These are phyloP conservation scores for Mediolabrus comicus DNA, from an alignment of 108 stramenopile species.

Conservation along the genomic window DNA sequence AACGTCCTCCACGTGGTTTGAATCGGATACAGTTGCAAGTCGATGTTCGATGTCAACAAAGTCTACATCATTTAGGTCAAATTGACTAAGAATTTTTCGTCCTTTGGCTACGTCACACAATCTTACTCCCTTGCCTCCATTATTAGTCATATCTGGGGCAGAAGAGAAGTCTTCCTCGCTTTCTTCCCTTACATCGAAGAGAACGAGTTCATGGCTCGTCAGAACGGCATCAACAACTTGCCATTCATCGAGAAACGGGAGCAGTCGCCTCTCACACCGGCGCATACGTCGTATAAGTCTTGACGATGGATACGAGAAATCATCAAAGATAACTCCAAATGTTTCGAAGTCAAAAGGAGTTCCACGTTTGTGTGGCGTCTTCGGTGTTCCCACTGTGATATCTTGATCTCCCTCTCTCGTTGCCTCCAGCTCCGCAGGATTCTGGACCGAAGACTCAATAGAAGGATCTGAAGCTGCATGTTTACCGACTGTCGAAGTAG, in stretches of 20 bases:
- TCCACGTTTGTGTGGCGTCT: neutral
- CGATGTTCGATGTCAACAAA: constrained; percentile 60
- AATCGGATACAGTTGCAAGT: constrained; percentile 12
- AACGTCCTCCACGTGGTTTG: constrained; percentile 6
- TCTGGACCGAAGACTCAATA: neutral
- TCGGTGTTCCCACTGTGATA: neutral
- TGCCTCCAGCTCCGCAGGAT: neutral
- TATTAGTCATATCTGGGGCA: constrained; percentile 20
- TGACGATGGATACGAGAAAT: constrained; percentile 63
- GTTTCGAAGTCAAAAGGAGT: constrained; percentile 1
- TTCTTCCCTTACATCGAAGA: constrained; percentile 51
- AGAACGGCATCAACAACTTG: constrained; percentile 76
- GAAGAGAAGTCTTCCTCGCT: neutral
- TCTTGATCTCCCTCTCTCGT: neutral
- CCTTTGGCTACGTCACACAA: constrained; percentile 71
- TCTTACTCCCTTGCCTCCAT: constrained; percentile 79
- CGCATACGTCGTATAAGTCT: constrained; percentile 81
- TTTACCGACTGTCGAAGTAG: neutral
- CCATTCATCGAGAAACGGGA: constrained; percentile 76
- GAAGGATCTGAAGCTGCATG: neutral
- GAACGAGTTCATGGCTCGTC: constrained; percentile 79
- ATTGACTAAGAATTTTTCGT: constrained; percentile 68
- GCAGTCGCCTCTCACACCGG: constrained; percentile 71
- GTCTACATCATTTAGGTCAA: constrained; percentile 61
- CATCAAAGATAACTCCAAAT: constrained; percentile 22